Evolutionary conservation across 306 rosid species (phyloP).

Genomic region (Prunus davidiana): DNA sequence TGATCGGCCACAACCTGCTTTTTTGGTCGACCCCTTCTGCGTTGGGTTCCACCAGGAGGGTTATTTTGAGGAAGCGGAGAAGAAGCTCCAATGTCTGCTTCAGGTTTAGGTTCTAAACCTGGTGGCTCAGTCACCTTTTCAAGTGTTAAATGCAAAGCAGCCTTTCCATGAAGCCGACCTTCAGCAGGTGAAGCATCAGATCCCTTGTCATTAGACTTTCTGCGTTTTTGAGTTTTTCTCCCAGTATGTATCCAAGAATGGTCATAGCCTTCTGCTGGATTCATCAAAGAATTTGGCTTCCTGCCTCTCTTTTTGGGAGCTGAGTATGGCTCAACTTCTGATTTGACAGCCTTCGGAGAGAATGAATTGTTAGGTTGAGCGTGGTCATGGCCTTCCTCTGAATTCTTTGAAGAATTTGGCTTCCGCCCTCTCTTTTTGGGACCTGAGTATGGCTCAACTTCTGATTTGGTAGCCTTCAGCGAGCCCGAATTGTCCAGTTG

Average conservation of each 20-base stretch:
- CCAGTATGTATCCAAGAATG: constrained; percentile 38
- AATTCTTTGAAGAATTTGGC: constrained; percentile 51
- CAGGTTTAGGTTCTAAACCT: constrained; percentile 27
- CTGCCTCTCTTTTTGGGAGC: constrained; percentile 59
- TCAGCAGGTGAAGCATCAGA: constrained; percentile 23
- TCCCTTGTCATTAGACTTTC: constrained; percentile 26
- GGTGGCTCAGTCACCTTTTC: constrained; percentile 20
- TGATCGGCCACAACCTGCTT: constrained; percentile 26
- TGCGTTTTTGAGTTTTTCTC: constrained; percentile 24
- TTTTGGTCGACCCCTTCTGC: constrained; percentile 41
- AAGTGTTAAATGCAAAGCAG: constrained; percentile 11
- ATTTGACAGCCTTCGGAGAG: constrained; percentile 21
- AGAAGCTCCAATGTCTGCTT: constrained; percentile 13
- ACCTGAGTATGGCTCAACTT: constrained; percentile 25
- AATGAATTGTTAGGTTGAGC: constrained; percentile 19
- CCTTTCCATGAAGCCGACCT: constrained; percentile 20
- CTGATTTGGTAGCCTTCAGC: constrained; percentile 23
- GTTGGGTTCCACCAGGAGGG: constrained; percentile 16
- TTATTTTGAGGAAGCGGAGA: constrained; percentile 2
- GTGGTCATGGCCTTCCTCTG: constrained; percentile 42
- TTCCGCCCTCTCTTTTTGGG: constrained; percentile 55
- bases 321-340: constrained; percentile 32
- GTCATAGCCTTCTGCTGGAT: constrained; percentile 73
- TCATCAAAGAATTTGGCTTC: constrained; percentile 70
- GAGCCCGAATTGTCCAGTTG: constrained; percentile 25